Base-by-base conservation (phyloP, 176 grass and related monocot species). In the Paspalum notatum region DNA sequence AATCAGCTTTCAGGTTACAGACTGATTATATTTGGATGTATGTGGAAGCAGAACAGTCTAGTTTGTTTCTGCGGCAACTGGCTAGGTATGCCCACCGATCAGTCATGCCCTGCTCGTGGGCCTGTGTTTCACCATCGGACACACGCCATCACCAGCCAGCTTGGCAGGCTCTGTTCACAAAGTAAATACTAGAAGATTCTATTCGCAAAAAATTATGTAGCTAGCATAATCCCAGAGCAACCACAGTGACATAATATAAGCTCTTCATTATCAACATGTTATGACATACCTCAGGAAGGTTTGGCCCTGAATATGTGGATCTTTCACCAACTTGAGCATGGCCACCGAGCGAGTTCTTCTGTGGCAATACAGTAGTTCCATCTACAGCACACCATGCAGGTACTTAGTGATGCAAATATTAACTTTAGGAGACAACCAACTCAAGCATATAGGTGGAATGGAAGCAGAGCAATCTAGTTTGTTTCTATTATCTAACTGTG, bases 371-470 rank as follows among this genome's bases (percentile, higher is more conserved):
- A 67, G 42, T 63, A 40, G 22, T 2, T 20, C 21, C 42, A 69
- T 42, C 82, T 77, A 26, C 59, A 53, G 3, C n/a, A 40, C n/a
- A 40, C 22, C n/a, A 64, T 32, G 42, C 67, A 81, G 24, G 24
- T 47, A 46, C 42, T 47, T 42, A 75, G n/a, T 47, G 14, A 59
- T 57, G 22, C n/a, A 81, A 3, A 59, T 43, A 56, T 26, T 48
- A 71, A 48, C 6, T 48, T 18, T n/a, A 18, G 21, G 20, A 60
- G 38, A 81, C 6, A 59, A 12, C n/a, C 21, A 41, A 64, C 16
- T 45, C 63, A 16, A 44, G 39, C 10, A 68, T 22, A 47, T n/a
- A 12, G n/a, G 32, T 40, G 42, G 12, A 32, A 46, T 40, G 42
- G 12, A 4, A 9, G 6, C 14, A 75, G 4, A 44, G 1, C 73